Evolutionary conservation across 345 rosid genomes (phyloP), one percentile per base, ranked within the genome.

Genomic region (Melaleuca quinquenervia): DNA sequence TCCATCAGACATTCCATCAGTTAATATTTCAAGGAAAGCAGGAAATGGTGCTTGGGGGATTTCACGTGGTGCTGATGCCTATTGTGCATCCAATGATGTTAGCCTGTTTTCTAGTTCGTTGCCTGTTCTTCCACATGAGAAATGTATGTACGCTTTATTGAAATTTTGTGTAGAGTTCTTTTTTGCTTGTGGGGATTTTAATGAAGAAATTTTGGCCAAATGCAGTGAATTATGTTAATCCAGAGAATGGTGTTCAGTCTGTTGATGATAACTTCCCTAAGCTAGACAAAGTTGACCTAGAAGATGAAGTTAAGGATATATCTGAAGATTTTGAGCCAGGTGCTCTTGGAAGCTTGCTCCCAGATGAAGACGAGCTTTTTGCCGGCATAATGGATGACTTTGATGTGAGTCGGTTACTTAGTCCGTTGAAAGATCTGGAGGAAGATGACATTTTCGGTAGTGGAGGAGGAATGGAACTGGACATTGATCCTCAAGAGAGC

Each of bases 401-500:
- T 87, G 95, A 95, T 86, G 90, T 95, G 8, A 92, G 88, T 70
- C 91, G 92, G 24, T 85, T 95, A 91, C 96, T 96, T 82, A 89
- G 86, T 87, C 95, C 91, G 78, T 75, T 93, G 87, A 98, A 95
- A 84, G 98, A 95, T 84, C 90, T 95, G 64, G 99, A 96, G 88
- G 99, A 96, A 44, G 90, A 92, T 89, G 99, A 96, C 85, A 90
- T 96, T 56, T 96, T 96, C 85, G 96, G 94, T 86, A 91, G 95
- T 52, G 99, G 98, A 84, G 99, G 99, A 74, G 99, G 98, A 84
- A 90, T 96, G 97, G 99, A 96, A 53, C 82, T 96, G 88, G 99
- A 96, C 82, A 88, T 89, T 84, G 98, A 95, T 76, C 76, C 92
- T 58, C 94, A 91, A 83, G 98, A 93, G 83, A 88, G 87, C 85